Conservation (phyloP, 2,329 filamentous ascomycete species). For the Xylaria sp. region DNA sequence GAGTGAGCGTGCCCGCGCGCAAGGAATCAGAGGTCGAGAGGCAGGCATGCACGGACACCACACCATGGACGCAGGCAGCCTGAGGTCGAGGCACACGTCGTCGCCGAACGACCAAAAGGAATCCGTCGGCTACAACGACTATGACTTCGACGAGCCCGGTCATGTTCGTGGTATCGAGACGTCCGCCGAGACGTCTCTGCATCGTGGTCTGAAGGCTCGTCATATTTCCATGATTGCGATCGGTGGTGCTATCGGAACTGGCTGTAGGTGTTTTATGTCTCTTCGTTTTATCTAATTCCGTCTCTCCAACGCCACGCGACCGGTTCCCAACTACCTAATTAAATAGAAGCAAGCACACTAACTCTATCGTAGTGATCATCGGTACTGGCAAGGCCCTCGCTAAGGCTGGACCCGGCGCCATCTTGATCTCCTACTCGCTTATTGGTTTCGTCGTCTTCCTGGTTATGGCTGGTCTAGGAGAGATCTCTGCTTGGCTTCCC, state of each 20-base stretch:
- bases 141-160: slow-evolving; percentile 40
- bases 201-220: slow-evolving; percentile 63
- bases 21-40: background rate
- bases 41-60: background rate
- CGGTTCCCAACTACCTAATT: background rate
- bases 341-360: background rate
- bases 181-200: slow-evolving; percentile 58
- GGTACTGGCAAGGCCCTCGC: slow-evolving; percentile 68
- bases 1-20: background rate
- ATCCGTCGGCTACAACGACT: slow-evolving; percentile 41
- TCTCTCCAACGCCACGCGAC: background rate
- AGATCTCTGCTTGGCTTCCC: slow-evolving; percentile 87
- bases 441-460: slow-evolving; percentile 79
- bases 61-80: slow-evolving; percentile 43
- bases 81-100: slow-evolving; percentile 47
- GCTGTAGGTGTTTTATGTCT: slow-evolving; percentile 49
- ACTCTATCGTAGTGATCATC: slow-evolving; percentile 65
- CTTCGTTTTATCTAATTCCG: background rate
- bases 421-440: slow-evolving; percentile 76
- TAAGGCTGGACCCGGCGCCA: slow-evolving; percentile 68
- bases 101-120: slow-evolving; percentile 45
- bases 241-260: slow-evolving; percentile 78
- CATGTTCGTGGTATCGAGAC: slow-evolving; percentile 62
- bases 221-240: slow-evolving; percentile 73
- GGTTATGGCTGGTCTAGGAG: slow-evolving; percentile 83